A percentile compares a stretch with the other conserved stretches of the same genome.
phyloP scores from a whole-genome alignment of 108 stramenopile genomes.

The Skeletonema potamos region DNA sequence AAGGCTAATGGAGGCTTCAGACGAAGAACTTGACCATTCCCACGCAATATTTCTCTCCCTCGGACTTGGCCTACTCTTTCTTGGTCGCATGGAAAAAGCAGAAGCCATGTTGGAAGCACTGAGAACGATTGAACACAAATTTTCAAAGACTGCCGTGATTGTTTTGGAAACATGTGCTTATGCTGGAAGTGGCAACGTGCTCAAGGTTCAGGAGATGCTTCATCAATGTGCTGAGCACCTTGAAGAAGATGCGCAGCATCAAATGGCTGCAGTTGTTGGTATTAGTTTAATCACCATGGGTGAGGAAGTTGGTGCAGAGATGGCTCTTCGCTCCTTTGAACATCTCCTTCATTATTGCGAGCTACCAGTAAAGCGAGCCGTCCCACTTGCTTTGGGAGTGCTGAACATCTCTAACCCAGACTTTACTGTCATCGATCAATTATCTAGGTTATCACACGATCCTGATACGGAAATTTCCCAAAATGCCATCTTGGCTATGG shows the following conservation, averaged over 20 bases:
- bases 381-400: conserved; percentile 94
- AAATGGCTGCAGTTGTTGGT: conserved; percentile 94
- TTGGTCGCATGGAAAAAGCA: conserved; percentile 95
- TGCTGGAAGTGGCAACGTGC: conserved; percentile 98
- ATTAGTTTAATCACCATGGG: conserved; percentile 97
- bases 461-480: conserved; percentile 94
- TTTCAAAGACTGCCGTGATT: conserved; percentile 90
- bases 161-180: conserved; percentile 95
- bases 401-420: conserved; percentile 96
- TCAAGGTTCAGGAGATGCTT: conserved; percentile 97
- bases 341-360: conserved; percentile 99
- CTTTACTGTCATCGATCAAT: conserved; percentile 95
- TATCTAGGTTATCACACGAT: conserved; percentile 97
- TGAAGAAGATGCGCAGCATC: conserved; percentile 92
- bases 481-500: conserved; percentile 94
- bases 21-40: conserved; percentile 94
- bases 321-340: conserved; percentile 96
- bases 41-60: conserved; percentile 91
- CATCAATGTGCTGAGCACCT: conserved; percentile 98
- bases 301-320: conserved; percentile 97
- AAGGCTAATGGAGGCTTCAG: conserved; percentile 97
- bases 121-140: conserved; percentile 95
- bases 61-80: conserved; percentile 95
- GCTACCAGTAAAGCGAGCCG: conserved; percentile 95
- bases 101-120: conserved; percentile 97